Evolutionary conservation across 345 rosid genomes (phyloP), one percentile per base, ranked within the genome.

Genomic region (Schrenkiella parvula): DNA sequence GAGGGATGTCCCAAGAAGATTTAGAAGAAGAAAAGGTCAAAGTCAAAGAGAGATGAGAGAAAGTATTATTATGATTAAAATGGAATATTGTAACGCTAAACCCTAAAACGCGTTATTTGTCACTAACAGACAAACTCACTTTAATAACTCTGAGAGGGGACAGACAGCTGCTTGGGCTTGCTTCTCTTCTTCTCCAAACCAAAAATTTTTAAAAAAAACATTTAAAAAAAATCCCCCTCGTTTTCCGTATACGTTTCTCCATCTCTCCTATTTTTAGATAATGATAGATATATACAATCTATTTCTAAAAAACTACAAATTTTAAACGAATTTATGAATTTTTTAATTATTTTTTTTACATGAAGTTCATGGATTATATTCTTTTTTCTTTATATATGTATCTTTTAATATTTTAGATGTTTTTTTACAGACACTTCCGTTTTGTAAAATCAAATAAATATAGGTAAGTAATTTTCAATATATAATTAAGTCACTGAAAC

Each of bases 161-260:
- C 86, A 86, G 53, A 35, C 66, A 73, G 77, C 77, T 65, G 53
- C 73, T 68, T 44, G 10, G 25, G 5, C 13, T 52, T 63, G 46
- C 62, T 66, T 59, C 62, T 65, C 35, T 63, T 37, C 62, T 66
- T 59, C 62, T 65, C 35, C 23, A 9, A 28, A 5, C 22, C 31
- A 28, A 22, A 23, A 14, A 7, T 35, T 12, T 29, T 29, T 29
- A 26, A 23, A 61, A 6, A 17, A 43, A 8, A 15, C 6, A 15
- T 8, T n/a, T n/a, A 34, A 34, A 25, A 51, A 43, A 53, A 84
- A 78, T 78, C 86, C 48, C 57, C 85, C 81, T 84, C 84, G 62
- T 77, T 79, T 88, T 75, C 83, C 89, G 92, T 85, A 84, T 69
- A 80, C 89, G 84, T 78, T 87, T 84, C 82, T 48, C 0, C 74